These are phyloP conservation scores for Patellaria atrata DNA, from an alignment of 495 filamentous ascomycete genomes.

Conservation along the genomic window DNA sequence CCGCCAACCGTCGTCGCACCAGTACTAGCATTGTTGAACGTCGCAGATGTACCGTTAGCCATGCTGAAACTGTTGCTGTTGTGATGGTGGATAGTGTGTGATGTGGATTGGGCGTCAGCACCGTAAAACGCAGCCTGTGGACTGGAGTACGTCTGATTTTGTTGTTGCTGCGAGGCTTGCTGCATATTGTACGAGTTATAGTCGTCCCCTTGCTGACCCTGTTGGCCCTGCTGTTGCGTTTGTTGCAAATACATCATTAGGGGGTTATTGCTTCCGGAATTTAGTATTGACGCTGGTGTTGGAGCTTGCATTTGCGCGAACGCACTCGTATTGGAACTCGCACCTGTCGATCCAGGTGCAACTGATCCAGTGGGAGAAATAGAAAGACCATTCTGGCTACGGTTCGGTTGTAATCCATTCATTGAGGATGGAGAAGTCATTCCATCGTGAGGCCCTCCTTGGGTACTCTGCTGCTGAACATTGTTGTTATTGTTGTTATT, in stretches of 20 bases:
- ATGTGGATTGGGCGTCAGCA: constrained; percentile 31
- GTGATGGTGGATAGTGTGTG: constrained; percentile 33
- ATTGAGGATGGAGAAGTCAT: constrained; percentile 48
- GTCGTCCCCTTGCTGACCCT: constrained; percentile 36
- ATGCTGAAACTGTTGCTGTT: constrained; percentile 48
- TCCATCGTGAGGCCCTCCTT: constrained; percentile 22
- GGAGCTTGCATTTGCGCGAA: constrained; percentile 40
- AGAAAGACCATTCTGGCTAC: constrained; percentile 47
- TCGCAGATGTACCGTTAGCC: constrained; percentile 32
- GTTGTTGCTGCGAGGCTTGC: constrained; percentile 40
- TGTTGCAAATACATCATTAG: constrained; percentile 78
- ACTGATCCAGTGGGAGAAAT: constrained; percentile 53
- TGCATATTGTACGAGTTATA: too few species aligned
- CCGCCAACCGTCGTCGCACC: constrained; percentile 52
- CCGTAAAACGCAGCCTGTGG: constrained; percentile 49
- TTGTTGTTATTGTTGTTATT: constrained; percentile 44
- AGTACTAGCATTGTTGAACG: constrained; percentile 5
- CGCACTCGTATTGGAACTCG: constrained; percentile 35
- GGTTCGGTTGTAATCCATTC: constrained; percentile 33
- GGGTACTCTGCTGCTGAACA: constrained; percentile 16
- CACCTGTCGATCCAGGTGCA: constrained; percentile 37
- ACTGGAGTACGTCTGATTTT: constrained; percentile 44
- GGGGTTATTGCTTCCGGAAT: constrained; percentile 69
- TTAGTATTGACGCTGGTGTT: constrained; percentile 58
- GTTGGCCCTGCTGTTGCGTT: constrained; percentile 40